Conservation (phyloP, 306 rosid species). For the Begonia masoniana region DNA sequence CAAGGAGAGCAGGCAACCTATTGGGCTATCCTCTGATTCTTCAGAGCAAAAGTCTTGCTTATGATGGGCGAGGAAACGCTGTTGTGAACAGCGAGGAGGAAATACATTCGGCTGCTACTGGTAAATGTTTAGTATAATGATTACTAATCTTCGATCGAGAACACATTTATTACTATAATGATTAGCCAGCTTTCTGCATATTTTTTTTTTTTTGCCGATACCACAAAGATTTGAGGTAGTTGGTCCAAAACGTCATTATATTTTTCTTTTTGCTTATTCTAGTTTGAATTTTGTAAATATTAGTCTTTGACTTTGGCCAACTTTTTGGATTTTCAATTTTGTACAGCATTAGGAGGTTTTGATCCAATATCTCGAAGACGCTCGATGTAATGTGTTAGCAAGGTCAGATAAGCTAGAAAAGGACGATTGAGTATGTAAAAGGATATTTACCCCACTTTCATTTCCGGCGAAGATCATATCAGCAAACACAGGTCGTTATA, state of each 20-base stretch:
- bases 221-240: neutral
- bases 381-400: too few relatives aligned
- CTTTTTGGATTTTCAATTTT: too few relatives aligned
- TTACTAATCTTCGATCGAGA: neutral
- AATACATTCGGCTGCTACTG: slow-evolving; percentile 47
- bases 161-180: neutral
- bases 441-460: too few relatives aligned
- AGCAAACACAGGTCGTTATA: slow-evolving; percentile 3
- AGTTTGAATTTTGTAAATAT: slow-evolving; percentile 1
- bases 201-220: neutral
- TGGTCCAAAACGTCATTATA: neutral
- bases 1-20: slow-evolving; percentile 52
- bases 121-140: slow-evolving; percentile 19
- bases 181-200: neutral
- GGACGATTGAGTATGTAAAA: too few relatives aligned
- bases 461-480: too few relatives aligned
- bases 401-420: too few relatives aligned
- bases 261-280: neutral
- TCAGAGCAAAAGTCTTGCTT: slow-evolving; percentile 82
- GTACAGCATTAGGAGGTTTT: slow-evolving; percentile 82
- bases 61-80: slow-evolving; percentile 91
- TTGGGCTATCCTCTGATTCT: slow-evolving; percentile 91
- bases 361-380: too few relatives aligned
- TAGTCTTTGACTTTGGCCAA: neutral
- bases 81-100: slow-evolving; percentile 64